Base-by-base conservation (phyloP, 2,329 filamentous ascomycete genomes). In the Pseudogymnoascus sp. region DNA sequence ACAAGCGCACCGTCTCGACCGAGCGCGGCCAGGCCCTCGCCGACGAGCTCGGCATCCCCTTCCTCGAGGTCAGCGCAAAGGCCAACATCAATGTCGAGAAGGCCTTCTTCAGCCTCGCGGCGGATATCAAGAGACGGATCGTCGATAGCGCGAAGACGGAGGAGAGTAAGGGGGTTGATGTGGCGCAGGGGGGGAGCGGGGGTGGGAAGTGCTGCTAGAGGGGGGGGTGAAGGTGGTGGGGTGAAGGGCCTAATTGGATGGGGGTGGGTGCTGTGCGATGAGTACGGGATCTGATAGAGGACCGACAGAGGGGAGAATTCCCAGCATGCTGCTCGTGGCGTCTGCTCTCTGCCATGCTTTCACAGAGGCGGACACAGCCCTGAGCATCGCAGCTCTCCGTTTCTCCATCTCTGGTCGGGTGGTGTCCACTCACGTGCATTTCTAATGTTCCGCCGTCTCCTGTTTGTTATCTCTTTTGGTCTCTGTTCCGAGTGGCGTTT, bases 51-150 rank as follows among this genome's bases (percentile, higher is more conserved):
- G 92, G 93, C 73, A 96, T 99, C 69, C 93, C 95, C 19, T 99
- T 99, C 83, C 89, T 99, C 76, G 95, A 99, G 77, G 95, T 99
- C 67, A 96, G 91, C 17, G 95, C 95, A 68, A 99, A 99, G 84
- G 93, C 90, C 81, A 97, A 97, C 81, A 97, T 96, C 86, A 99
- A 99, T 79, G 96, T 99, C 73, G 95, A 99, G 78, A 93, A 97
- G 81, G 95, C 95, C 17, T 99, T 99, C 76, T 97, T 96, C 82
- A 93, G 84, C 76, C 85, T 99, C 71, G 95, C 95, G 15, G 86
- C 89, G 68, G 93, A 97, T 75, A 97, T 99, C 82, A 99, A 99
- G 87, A 96, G 96, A 84, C 87, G 91, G 71, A 88, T 97, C 76
- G 95, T 97, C 78, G 93, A 97, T 76, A 96, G 88, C 68, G 86